These are phyloP conservation scores for Vitis hybrid DNA, from an alignment of 177 flowering plant genomes.

Conservation along the genomic window DNA sequence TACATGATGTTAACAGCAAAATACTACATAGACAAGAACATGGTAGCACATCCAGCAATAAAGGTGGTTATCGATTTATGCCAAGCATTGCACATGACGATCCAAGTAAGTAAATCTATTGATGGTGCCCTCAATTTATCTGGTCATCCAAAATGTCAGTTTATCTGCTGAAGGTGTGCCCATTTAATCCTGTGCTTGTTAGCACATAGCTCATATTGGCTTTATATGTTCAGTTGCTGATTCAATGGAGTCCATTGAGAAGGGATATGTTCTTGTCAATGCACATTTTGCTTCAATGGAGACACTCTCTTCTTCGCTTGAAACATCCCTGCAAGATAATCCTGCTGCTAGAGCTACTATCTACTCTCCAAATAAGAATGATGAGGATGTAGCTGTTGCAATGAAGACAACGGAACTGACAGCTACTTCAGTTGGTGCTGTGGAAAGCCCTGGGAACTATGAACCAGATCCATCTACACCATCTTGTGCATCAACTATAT, in stretches of 20 bases:
- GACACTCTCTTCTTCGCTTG: conserved; percentile 34
- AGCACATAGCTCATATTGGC: conserved; percentile 1
- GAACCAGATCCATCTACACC: conserved; percentile 10
- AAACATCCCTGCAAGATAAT: conserved; percentile 33
- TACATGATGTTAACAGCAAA: neutral
- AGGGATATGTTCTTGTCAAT: conserved; percentile 56
- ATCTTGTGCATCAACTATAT: conserved; percentile 18
- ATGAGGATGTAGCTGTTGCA: conserved; percentile 16
- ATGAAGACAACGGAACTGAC: conserved; percentile 17
- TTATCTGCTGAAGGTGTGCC: conserved; percentile 3
- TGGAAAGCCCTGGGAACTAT: conserved; percentile 13
- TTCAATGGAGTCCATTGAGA: conserved; percentile 54
- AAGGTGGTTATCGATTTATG: conserved; percentile 4
- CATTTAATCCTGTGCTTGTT: conserved; percentile 1
- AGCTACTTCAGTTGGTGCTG: conserved; percentile 15
- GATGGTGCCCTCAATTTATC: conserved; percentile 12
- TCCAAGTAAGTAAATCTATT: conserved; percentile 16
- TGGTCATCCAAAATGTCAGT: conserved; percentile 15
- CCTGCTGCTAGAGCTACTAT: conserved; percentile 17
- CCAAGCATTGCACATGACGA: conserved; percentile 12
- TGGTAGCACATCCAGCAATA: conserved; percentile 10
- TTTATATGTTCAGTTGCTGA: conserved; percentile 37
- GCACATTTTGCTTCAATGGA: conserved; percentile 41
- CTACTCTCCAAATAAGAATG: conserved; percentile 17
- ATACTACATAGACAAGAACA: conserved; percentile 5